phyloP scores from a whole-genome alignment of 164 flowering plant genomes.

The Protea cynaroides region DNA sequence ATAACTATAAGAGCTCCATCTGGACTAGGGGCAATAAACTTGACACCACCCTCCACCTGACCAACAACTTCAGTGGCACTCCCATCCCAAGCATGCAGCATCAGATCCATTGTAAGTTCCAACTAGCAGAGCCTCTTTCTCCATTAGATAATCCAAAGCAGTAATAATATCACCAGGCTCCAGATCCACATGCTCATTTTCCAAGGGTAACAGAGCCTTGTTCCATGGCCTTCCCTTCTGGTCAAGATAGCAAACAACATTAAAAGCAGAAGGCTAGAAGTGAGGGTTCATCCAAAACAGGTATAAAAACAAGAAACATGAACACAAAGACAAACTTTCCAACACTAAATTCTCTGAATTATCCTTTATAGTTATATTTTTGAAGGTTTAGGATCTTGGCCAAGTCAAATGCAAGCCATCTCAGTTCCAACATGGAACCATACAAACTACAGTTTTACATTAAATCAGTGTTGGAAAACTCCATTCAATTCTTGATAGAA shows the following conservation, averaged over 20 bases:
- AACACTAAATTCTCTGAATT: background rate
- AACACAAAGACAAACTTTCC: background rate
- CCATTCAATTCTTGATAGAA: too few species aligned
- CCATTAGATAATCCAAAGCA: constrained; percentile 80
- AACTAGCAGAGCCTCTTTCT: constrained; percentile 76
- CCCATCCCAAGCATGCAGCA: constrained; percentile 50
- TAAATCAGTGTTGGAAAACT: too few species aligned
- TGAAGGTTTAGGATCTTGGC: too few species aligned
- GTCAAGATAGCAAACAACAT: background rate
- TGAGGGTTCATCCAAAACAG: background rate
- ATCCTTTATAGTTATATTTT: background rate
- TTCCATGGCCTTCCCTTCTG: constrained; percentile 39
- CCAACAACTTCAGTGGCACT: constrained; percentile 74
- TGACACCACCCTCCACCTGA: constrained; percentile 84
- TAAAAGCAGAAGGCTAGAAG: background rate
- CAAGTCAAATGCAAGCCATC: too few species aligned
- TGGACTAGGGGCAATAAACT: constrained; percentile 81
- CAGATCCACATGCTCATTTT: constrained; percentile 45
- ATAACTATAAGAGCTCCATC: constrained; percentile 89
- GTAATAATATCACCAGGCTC: constrained; percentile 67
- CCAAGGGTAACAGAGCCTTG: constrained; percentile 18
- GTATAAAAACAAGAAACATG: background rate
- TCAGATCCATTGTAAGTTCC: constrained; percentile 74
- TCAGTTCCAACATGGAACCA: too few species aligned
- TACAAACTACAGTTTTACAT: too few species aligned